These are phyloP conservation scores for Diaporthe vexans DNA, from an alignment of 2,329 filamentous ascomycete genomes.

Conservation along the genomic window DNA sequence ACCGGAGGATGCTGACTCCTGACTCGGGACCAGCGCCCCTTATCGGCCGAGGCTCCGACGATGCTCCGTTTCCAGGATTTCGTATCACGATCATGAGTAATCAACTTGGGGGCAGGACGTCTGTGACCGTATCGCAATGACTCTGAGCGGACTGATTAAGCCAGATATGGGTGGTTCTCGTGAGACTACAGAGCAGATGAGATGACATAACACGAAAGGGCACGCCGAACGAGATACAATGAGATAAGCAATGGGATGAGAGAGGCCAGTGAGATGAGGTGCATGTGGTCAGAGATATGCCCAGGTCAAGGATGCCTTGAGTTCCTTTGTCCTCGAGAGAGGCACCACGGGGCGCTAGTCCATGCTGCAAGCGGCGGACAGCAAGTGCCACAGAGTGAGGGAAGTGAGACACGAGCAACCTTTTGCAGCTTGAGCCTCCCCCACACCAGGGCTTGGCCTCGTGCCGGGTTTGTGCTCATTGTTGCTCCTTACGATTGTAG, in stretches of 20 bases:
- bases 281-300: conserved; percentile 9
- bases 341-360: conserved; percentile 21
- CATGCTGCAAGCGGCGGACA: conserved; percentile 24
- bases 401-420: conserved; percentile 19
- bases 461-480: conserved; percentile 2
- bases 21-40: conserved; percentile 16
- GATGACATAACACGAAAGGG: not conserved
- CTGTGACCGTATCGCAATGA: not conserved
- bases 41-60: conserved; percentile 29
- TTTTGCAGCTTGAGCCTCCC: conserved; percentile 21
- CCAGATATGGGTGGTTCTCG: too few relatives aligned
- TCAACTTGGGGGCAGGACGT: not conserved
- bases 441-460: conserved; percentile 18
- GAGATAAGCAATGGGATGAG: conserved; percentile 18
- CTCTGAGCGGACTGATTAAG: not conserved
- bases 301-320: conserved; percentile 23
- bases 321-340: conserved; percentile 21
- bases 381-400: not conserved
- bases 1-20: conserved; percentile 13
- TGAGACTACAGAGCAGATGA: too few relatives aligned
- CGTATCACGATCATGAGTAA: conserved; percentile 9
- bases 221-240: not conserved
- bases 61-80: conserved; percentile 23
- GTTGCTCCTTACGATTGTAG: not conserved
- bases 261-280: conserved; percentile 13